Percentiles rank a stretch among this genome's conserved stretches.
Evolutionary conservation across 2,329 filamentous ascomycete species (phyloP).

Genomic region (Sporothrix luriei): DNA sequence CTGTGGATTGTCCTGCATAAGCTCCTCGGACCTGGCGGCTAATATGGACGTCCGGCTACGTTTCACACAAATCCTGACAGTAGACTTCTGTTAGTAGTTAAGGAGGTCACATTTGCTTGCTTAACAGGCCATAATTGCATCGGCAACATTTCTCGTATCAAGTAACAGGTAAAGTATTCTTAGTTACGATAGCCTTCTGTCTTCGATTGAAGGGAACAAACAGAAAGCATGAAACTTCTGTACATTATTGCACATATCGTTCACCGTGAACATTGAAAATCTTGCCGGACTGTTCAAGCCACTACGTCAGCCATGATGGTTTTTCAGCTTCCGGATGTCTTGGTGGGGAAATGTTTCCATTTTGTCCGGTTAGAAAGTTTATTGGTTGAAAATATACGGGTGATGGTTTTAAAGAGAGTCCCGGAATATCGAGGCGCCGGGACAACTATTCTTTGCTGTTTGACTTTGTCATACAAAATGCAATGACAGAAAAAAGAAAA

Average conservation of each 20-base stretch:
- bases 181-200: no score
- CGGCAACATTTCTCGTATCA: not conserved
- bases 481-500: no score
- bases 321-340: conserved; percentile 21
- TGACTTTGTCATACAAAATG: no score
- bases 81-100: not conserved
- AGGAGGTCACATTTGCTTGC: not conserved
- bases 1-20: no score
- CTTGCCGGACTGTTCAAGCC: no score
- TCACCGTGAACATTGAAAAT: no score
- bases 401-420: not conserved
- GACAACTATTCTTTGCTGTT: no score
- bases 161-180: no score
- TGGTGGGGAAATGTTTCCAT: not conserved
- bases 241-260: no score
- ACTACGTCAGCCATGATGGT: no score
- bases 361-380: conserved; percentile 1
- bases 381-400: not conserved
- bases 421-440: not conserved
- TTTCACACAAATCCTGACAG: conserved; percentile 15
- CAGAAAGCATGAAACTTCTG: no score
- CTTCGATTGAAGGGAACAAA: no score
- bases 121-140: not conserved
- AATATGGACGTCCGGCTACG: conserved; percentile 28
- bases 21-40: conserved; percentile 21